A percentile compares a stretch with the other conserved stretches of the same genome.
These are phyloP conservation scores for Pythium folliculosum DNA, from an alignment of 352 stramenopile genomes.

Conservation along the genomic window DNA sequence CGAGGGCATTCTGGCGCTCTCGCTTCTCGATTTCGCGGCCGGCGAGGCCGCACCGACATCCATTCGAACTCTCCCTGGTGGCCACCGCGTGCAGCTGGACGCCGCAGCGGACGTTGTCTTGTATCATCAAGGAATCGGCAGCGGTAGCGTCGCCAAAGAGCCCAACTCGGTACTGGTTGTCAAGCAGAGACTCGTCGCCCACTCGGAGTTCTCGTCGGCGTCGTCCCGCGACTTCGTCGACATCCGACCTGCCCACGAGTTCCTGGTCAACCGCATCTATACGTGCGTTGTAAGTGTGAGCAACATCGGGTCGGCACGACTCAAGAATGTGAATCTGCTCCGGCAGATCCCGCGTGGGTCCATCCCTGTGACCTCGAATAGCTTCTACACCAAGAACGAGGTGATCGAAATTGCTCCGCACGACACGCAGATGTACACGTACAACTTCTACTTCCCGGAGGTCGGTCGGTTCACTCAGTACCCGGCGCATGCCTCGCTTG, in stretches of 20 bases:
- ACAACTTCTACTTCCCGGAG: constrained; percentile 64
- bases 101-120: constrained; percentile 34
- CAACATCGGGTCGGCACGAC: constrained; percentile 45
- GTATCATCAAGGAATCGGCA: constrained; percentile 53
- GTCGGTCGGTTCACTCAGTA: constrained; percentile 53
- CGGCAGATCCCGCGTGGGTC: constrained; percentile 66
- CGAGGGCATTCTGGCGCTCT: constrained; percentile 55
- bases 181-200: constrained; percentile 43
- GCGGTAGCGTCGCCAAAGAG: constrained; percentile 22
- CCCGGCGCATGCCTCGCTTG: constrained; percentile 45
- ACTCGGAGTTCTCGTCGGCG: not conserved
- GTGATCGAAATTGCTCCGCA: constrained; percentile 42
- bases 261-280: constrained; percentile 56
- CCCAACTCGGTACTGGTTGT: constrained; percentile 50
- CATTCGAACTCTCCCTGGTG: constrained; percentile 24
- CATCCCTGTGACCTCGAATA: constrained; percentile 39
- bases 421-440: constrained; percentile 39
- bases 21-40: constrained; percentile 48
- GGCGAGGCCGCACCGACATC: constrained; percentile 17
- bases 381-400: constrained; percentile 57
- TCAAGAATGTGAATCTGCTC: constrained; percentile 47
- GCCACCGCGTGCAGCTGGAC: constrained; percentile 14
- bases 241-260: constrained; percentile 34
- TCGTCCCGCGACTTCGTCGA: constrained; percentile 14
- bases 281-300: constrained; percentile 52